Conservation (phyloP, 179 eudicot species). For the Spergularia azorica region DNA sequence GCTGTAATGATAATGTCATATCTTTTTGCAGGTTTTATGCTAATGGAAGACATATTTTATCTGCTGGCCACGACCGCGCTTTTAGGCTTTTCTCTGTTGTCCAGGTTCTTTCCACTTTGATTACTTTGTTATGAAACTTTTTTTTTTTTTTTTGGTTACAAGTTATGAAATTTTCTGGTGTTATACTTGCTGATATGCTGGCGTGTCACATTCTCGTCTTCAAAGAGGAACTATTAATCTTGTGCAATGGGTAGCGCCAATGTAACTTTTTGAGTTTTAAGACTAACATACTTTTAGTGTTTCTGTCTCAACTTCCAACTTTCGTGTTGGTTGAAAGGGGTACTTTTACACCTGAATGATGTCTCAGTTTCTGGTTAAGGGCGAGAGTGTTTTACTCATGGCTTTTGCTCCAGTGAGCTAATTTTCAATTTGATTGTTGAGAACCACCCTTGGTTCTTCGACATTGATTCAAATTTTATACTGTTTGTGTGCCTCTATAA, state of each 20-base stretch:
- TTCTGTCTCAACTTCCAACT: background rate
- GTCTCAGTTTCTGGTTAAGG: background rate
- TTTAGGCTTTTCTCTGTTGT: slow-evolving; percentile 94
- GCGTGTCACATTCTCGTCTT: background rate
- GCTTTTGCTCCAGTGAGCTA: background rate
- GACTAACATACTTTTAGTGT: background rate
- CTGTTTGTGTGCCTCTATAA: background rate
- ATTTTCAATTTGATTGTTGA: background rate
- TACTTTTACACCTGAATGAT: background rate
- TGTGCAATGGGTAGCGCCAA: background rate
- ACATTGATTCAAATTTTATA: background rate
- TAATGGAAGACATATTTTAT: slow-evolving; percentile 91
- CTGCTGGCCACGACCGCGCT: slow-evolving; percentile 99
- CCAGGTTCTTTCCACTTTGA: slow-evolving; percentile 49
- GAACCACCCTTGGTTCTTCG: background rate
- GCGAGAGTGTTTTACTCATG: background rate
- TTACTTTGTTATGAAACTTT: background rate
- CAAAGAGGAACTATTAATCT: background rate
- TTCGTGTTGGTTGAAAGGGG: background rate
- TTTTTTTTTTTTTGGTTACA: too few species aligned
- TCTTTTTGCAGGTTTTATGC: slow-evolving; percentile 70
- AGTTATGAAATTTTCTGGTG: background rate
- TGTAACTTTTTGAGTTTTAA: background rate
- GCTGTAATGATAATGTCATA: background rate
- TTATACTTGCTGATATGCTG: background rate